phyloP scores from a whole-genome alignment of 768 basidiomycete genomes.

The Termitomyces sp. region DNA sequence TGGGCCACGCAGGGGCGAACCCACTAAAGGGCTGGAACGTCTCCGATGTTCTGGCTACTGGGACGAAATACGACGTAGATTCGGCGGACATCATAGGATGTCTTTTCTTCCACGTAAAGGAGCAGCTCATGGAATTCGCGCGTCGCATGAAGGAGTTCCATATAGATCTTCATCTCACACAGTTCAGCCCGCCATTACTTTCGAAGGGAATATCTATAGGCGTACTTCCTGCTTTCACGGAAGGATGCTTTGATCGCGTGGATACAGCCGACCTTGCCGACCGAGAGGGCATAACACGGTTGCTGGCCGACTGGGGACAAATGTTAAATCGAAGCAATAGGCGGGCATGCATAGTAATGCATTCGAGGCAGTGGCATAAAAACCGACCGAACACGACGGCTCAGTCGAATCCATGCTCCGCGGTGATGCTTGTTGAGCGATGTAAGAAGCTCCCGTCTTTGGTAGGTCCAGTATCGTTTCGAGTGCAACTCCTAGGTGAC shows the following conservation, averaged over 20 bases:
- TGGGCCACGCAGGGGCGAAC: constrained; percentile 36
- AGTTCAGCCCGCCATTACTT: constrained; percentile 41
- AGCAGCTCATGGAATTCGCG: constrained; percentile 38
- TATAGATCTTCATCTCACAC: constrained; percentile 38
- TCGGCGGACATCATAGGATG: constrained; percentile 38
- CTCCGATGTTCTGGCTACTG: constrained; percentile 37
- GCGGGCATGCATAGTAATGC: constrained; percentile 35
- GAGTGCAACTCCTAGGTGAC: neutral
- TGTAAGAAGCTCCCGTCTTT: constrained; percentile 28
- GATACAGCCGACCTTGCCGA: constrained; percentile 38
- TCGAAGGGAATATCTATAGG: constrained; percentile 39
- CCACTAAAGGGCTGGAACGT: constrained; percentile 52
- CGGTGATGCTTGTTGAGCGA: constrained; percentile 35
- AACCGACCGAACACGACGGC: constrained; percentile 30
- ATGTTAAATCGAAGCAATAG: constrained; percentile 33
- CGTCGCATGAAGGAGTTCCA: constrained; percentile 33
- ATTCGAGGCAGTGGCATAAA: constrained; percentile 37
- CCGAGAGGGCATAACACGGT: constrained; percentile 27
- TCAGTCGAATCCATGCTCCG: constrained; percentile 29
- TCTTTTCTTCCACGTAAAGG: constrained; percentile 44
- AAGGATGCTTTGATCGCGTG: constrained; percentile 38
- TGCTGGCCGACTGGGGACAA: constrained; percentile 36
- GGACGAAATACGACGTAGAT: constrained; percentile 33
- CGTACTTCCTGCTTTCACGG: constrained; percentile 34
- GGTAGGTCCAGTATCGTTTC: constrained; percentile 19